These are phyloP conservation scores for Filobasidium wieringae DNA, from an alignment of 768 basidiomycete genomes.

Conservation along the genomic window DNA sequence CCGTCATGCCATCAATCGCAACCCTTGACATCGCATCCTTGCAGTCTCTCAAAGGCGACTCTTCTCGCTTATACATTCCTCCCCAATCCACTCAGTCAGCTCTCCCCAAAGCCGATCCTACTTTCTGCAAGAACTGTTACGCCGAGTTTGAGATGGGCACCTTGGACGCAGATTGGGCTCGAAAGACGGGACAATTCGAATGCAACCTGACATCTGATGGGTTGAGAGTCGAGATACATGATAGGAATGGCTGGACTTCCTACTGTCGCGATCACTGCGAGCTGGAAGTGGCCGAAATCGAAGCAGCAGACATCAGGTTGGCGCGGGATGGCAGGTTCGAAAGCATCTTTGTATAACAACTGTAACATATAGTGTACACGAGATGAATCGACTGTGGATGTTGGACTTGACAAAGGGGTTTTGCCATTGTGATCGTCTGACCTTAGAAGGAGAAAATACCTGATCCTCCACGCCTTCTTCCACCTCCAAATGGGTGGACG, in stretches of 20 bases:
- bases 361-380: not conserved
- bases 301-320: not conserved
- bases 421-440: not conserved
- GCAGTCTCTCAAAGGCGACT: too few relatives aligned
- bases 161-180: conserved; percentile 4
- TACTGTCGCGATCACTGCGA: not conserved
- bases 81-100: too few relatives aligned
- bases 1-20: too few relatives aligned
- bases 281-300: not conserved
- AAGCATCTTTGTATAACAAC: not conserved
- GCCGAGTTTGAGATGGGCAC: conserved; percentile 6
- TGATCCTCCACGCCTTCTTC: conserved; percentile 34
- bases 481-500: conserved; percentile 43
- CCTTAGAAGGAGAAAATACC: conserved; percentile 41
- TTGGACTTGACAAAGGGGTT: not conserved
- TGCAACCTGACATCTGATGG: too few relatives aligned
- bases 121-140: conserved; percentile 5
- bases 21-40: too few relatives aligned
- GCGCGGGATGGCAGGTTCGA: not conserved
- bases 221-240: too few relatives aligned
- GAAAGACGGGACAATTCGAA: not conserved
- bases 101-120: conserved; percentile 4
- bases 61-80: too few relatives aligned
- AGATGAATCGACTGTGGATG: not conserved
- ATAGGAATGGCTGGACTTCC: too few relatives aligned